phyloP scores from a whole-genome alignment of 306 rosid genomes.

The Luffa acutangula region DNA sequence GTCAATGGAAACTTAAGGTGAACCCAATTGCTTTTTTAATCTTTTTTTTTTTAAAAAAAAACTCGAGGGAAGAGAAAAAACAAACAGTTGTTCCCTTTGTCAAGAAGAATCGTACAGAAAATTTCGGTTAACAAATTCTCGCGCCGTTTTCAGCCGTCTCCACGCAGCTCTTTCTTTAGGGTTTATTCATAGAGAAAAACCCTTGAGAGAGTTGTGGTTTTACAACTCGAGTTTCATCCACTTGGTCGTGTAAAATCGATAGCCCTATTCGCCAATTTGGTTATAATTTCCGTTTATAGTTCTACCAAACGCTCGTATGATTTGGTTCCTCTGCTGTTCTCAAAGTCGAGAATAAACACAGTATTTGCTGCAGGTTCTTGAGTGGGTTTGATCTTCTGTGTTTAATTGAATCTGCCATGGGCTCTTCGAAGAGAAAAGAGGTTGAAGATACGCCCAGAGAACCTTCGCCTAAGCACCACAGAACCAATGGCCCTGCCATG shows the following conservation, averaged over 20 bases:
- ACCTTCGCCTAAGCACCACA: conserved; percentile 13
- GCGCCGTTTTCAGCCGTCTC: background rate
- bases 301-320: background rate
- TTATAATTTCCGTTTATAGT: background rate
- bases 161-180: background rate
- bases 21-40: too few relatives aligned
- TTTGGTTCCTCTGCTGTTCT: background rate
- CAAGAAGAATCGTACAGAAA: background rate
- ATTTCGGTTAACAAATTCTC: background rate
- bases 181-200: background rate
- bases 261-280: background rate
- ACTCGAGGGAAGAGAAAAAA: too few relatives aligned
- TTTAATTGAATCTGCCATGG: conserved; percentile 13
- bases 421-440: conserved; percentile 44
- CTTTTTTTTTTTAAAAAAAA: too few relatives aligned
- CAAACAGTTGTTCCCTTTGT: background rate
- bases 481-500: background rate
- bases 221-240: background rate
- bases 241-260: background rate
- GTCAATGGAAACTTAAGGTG: too few relatives aligned
- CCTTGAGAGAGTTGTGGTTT: background rate
- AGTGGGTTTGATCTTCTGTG: background rate
- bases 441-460: conserved; percentile 7
- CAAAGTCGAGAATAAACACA: background rate
- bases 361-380: background rate